phyloP scores from a whole-genome alignment of 768 basidiomycete genomes.

The Royoungia palumana region DNA sequence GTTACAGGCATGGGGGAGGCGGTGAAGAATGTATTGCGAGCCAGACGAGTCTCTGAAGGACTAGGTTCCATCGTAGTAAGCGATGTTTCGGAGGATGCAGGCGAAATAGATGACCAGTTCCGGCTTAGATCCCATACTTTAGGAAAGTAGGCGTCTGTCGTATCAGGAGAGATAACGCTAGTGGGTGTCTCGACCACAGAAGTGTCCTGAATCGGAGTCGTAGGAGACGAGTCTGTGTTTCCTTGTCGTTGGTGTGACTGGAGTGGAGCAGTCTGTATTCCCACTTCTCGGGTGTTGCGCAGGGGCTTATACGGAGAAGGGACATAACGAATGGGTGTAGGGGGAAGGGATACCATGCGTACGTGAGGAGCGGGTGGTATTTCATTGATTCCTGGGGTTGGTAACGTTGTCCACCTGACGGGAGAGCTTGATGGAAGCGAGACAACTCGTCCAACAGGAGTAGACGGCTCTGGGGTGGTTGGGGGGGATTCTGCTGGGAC shows the following conservation, averaged over 20 bases:
- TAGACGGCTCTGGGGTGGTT: slow-evolving; percentile 26
- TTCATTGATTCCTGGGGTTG: slow-evolving; percentile 62
- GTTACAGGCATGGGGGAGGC: slow-evolving; percentile 59
- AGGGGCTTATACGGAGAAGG: slow-evolving; percentile 15
- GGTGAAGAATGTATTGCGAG: slow-evolving; percentile 49
- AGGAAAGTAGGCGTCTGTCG: slow-evolving; percentile 73
- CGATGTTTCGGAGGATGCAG: slow-evolving; percentile 24
- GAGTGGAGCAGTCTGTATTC: slow-evolving; percentile 21
- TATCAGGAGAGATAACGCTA: slow-evolving; percentile 50
- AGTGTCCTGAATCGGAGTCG: slow-evolving; percentile 68
- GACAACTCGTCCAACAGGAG: slow-evolving; percentile 36
- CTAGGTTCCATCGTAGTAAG: slow-evolving; percentile 19
- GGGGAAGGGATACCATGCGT: slow-evolving; percentile 48
- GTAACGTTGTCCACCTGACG: slow-evolving; percentile 47
- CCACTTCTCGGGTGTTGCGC: slow-evolving; percentile 15
- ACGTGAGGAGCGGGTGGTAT: slow-evolving; percentile 59
- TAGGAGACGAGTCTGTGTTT: slow-evolving; percentile 54
- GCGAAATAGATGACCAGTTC: slow-evolving; percentile 36
- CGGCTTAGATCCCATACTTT: slow-evolving; percentile 79
- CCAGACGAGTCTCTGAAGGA: slow-evolving; percentile 13
- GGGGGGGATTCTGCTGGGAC: slow-evolving; percentile 5
- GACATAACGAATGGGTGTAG: slow-evolving; percentile 27
- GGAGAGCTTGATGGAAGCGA: slow-evolving; percentile 33
- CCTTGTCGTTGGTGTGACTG: slow-evolving; percentile 15
- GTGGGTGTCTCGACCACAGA: slow-evolving; percentile 80